Base-by-base conservation (phyloP, 805 yeast species). In the Komagataella pseudopastoris region DNA sequence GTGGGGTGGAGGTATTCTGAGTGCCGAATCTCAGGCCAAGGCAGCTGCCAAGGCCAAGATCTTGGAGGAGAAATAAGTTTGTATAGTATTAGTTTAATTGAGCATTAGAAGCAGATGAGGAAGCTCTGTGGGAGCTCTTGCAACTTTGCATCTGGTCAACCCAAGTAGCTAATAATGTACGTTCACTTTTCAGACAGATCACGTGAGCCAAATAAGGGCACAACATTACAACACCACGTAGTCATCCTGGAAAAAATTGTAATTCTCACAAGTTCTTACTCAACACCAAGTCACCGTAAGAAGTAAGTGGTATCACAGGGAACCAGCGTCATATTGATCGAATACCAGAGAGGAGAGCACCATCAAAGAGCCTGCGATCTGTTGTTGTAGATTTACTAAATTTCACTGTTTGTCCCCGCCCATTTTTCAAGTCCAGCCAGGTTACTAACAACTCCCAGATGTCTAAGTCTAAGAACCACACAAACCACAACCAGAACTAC, bases 1-100 rank as follows among this genome's bases (percentile, higher is more conserved):
- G 85, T 91, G 99, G 99, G 98, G 98, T 81, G 99, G 99, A 81
- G 99, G 99, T 81, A 70, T 88, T 74, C 77, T 93, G 81, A 96
- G 98, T 74, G 76, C 85, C 64, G 93, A 91, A 80, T 88, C 97
- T 68, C 80, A 79, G 68, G 93, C 83, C 69, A 88, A 85, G 79
- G 69, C 72, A 59, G 90, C 81, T 64, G 88, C 85, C 83, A 82
- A 72, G 68, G 83, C 81, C 60, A 81, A 76, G 74, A 74, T 50
- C 47, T 58, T 58, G 45, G 59, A 62, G 49, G 54, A 44, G 24
- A 20, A 18, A 16, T 20, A 16, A 20, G 4, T n/a, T 20, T 30
- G 39, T 30, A 30, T 30, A 30, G 39, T 30, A 30, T 30, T 12
- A 30, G 14, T 30, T 8, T 20, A 45, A 45, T 20, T 45, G 22